These are phyloP conservation scores for Clausena lansium DNA, from an alignment of 345 rosid genomes.

Conservation along the genomic window DNA sequence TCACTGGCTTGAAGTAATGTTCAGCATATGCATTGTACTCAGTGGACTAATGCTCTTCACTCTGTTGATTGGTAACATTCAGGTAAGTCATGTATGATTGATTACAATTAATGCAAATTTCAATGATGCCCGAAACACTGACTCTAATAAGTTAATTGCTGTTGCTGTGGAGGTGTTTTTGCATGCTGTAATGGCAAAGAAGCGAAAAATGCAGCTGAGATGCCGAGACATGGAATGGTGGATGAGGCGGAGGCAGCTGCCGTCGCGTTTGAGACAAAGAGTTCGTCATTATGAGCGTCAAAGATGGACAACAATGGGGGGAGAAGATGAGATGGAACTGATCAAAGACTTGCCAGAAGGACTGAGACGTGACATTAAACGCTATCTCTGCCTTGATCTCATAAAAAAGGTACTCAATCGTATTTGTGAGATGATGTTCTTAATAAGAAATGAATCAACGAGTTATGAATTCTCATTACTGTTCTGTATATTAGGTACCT, in stretches of 20 bases:
- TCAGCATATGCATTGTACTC: constrained; percentile 53
- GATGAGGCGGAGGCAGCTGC: constrained; percentile 91
- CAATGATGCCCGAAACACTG: background rate
- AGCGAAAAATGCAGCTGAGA: constrained; percentile 77
- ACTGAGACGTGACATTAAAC: constrained; percentile 81
- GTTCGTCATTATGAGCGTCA: constrained; percentile 76
- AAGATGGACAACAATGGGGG: constrained; percentile 75
- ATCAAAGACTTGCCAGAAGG: constrained; percentile 83
- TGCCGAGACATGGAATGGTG: constrained; percentile 88
- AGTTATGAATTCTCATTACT: background rate
- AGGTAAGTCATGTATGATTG: constrained; percentile 29
- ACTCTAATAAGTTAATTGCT: constrained; percentile 22
- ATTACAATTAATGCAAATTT: background rate
- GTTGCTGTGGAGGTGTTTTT: constrained; percentile 61
- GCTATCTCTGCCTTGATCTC: constrained; percentile 81
- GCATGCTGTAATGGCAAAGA: constrained; percentile 73
- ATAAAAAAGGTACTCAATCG: constrained; percentile 54
- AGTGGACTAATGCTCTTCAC: constrained; percentile 61
- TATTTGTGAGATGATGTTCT: background rate
- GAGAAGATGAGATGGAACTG: constrained; percentile 69
- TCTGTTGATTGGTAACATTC: constrained; percentile 56
- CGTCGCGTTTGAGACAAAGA: constrained; percentile 67
- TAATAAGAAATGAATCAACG: background rate
- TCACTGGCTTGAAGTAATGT: constrained; percentile 50
- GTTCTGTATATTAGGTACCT: constrained; percentile 51